Percentiles rank a stretch among this genome's conserved stretches.
These are phyloP conservation scores for Gossypium rotundifolium DNA, from an alignment of 345 rosid species.

Conservation along the genomic window DNA sequence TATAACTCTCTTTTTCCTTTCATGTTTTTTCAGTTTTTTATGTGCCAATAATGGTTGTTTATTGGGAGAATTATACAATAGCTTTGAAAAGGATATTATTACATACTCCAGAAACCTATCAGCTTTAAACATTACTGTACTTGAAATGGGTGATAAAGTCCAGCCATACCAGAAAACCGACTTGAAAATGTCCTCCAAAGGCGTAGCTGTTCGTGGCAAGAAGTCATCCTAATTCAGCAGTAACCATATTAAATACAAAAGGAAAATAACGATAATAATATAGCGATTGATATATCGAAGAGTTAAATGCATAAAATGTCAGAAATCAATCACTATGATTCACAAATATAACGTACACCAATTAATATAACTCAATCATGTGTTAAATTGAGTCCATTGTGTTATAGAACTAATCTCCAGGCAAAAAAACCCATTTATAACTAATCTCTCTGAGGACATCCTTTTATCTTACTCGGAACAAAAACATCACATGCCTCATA, in stretches of 20 bases:
- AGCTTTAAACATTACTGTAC: neutral
- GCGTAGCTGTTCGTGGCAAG: slow-evolving; percentile 93
- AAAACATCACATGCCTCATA: neutral
- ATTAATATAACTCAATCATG: neutral
- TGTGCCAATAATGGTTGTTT: no score
- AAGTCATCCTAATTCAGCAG: slow-evolving; percentile 72
- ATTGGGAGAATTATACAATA: no score
- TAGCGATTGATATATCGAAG: neutral
- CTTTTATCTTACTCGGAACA: neutral
- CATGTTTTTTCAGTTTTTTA: no score
- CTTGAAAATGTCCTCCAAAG: slow-evolving; percentile 95
- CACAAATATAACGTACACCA: neutral
- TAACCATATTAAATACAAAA: neutral
- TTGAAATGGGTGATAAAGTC: neutral
- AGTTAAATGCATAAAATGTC: neutral
- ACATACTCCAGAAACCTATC: neutral
- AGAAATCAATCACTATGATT: neutral
- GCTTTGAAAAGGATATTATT: slow-evolving; percentile 3
- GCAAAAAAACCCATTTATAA: neutral
- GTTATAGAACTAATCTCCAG: neutral
- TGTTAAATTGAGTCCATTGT: neutral
- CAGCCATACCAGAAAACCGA: slow-evolving; percentile 83
- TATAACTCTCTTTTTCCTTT: neutral
- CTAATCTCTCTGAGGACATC: neutral
- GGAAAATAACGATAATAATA: neutral